Base-by-base conservation (phyloP, 2,329 filamentous ascomycete genomes). In the Alternaria panax region DNA sequence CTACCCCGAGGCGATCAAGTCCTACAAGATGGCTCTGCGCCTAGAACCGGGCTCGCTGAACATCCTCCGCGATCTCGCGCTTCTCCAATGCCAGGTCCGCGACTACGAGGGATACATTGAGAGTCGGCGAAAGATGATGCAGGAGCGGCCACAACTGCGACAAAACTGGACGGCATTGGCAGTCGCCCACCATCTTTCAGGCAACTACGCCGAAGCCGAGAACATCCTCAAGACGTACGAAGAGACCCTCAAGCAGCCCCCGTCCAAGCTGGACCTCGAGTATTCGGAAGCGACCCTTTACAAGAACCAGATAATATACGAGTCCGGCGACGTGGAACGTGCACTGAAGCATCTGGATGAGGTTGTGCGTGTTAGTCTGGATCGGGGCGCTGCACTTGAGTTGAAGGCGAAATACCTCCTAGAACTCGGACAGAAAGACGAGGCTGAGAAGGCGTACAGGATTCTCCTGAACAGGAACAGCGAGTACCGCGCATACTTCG, bases 121-220 rank as follows among this genome's bases (percentile, higher is more conserved):
- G 78, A 98, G 92, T 80, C 87, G 95, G 69, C 90, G 87, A 63
- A 85, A 89, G 56, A 98, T 99, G 90, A 85, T 99, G 66, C 90
- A 95, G 77, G 88, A 91, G 43, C 88, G 91, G 59, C 91, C 95
- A 2, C 87, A 89, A 65, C 75, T 95, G 61, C 87, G 96, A 68
- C 92, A 96, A 81, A 97, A 94, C 80, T 99, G 96, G 96, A 98
- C 95, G 5, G 95, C 92, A n/a, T 82, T 99, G 61, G 95, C 95
- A 40, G 91, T 98, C 57, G 95, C 94, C 34, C 88, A 97, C 76
- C 95, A 99, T 73, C 84, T 99, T 52, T 86, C 89, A n/a, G 95
- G 94, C 1, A 91, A 96, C 74, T 83, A 95, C 62, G 80, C 85
- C 43, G 91, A 95, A 71, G 96, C 95, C 28, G 95, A 99, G 81